These are phyloP conservation scores for Chalciporus piperatoides DNA, from an alignment of 1,284 basidiomycete species.

Conservation along the genomic window DNA sequence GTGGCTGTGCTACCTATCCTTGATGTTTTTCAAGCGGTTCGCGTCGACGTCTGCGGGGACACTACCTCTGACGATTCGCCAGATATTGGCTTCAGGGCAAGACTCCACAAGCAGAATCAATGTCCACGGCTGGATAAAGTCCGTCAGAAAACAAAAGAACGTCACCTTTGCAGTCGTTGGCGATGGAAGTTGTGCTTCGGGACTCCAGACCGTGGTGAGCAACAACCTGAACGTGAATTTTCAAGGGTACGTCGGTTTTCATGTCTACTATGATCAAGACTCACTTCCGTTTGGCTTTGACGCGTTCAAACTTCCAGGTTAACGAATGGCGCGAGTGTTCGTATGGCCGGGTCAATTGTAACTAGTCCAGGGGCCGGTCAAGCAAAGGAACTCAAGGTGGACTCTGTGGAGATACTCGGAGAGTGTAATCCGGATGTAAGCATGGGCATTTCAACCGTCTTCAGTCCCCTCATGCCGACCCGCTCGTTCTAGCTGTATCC, in stretches of 20 bases:
- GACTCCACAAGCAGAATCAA: conserved; percentile 25
- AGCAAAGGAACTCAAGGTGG: conserved; percentile 71
- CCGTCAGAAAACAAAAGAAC: conserved; percentile 81
- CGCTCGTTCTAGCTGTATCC: conserved; percentile 61
- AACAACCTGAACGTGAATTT: conserved; percentile 19
- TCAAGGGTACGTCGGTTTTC: conserved; percentile 14
- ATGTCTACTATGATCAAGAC: too few species aligned
- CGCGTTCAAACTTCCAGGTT: conserved; percentile 38
- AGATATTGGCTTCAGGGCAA: conserved; percentile 42
- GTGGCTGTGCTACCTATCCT: conserved; percentile 26
- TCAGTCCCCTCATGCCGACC: conserved; percentile 6
- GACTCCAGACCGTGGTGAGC: conserved; percentile 75
- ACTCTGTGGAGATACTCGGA: conserved; percentile 65
- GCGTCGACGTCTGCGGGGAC: conserved; percentile 24
- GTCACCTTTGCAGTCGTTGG: conserved; percentile 80
- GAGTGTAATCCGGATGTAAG: conserved; percentile 71
- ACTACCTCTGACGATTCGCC: conserved; percentile 54
- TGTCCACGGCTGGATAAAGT: conserved; percentile 81
- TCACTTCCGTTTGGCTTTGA: conserved; percentile 1
- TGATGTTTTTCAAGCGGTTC: conserved; percentile 30
- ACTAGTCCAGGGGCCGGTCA: conserved; percentile 69
- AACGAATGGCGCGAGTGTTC: conserved; percentile 71
- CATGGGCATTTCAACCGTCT: conserved; percentile 2
- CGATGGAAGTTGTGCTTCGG: conserved; percentile 70
- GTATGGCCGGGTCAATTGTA: conserved; percentile 61